A percentile compares a stretch with the other conserved stretches of the same genome.
phyloP scores from a whole-genome alignment of 805 yeast genomes.

The Starmerella tilneyi region DNA sequence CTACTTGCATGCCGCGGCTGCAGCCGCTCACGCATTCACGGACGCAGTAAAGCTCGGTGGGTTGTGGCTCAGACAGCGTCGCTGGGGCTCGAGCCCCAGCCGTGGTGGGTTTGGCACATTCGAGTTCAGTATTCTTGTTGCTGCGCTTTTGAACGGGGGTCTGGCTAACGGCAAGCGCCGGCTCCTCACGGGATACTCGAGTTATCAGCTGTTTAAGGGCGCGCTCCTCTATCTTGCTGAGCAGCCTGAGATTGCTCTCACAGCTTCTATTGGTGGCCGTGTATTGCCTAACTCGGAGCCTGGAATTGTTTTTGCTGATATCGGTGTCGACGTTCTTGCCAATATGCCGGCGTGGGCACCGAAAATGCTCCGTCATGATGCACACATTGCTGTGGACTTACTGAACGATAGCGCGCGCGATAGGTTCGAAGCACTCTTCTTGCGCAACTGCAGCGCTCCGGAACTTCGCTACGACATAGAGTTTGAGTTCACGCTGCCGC shows the following conservation, averaged over 20 bases:
- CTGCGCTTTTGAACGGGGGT: constrained; percentile 66
- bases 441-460: constrained; percentile 44
- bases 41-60: constrained; percentile 83
- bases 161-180: constrained; percentile 67
- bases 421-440: constrained; percentile 67
- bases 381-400: constrained; percentile 54
- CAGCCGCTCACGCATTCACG: constrained; percentile 50
- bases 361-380: constrained; percentile 49
- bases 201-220: constrained; percentile 89
- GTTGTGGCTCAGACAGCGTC: constrained; percentile 84
- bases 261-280: constrained; percentile 4
- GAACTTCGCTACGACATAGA: constrained; percentile 53
- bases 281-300: constrained; percentile 4
- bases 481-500: constrained; percentile 35
- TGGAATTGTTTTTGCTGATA: constrained; percentile 22
- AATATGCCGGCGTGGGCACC: constrained; percentile 67
- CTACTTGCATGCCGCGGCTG: constrained; percentile 59
- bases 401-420: constrained; percentile 74
- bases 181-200: constrained; percentile 75
- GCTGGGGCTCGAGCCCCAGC: constrained; percentile 52
- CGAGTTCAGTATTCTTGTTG: constrained; percentile 74
- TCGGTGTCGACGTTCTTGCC: constrained; percentile 67
- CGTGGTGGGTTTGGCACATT: constrained; percentile 77
- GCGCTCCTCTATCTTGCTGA: constrained; percentile 71
- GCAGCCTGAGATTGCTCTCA: constrained; percentile 1